These are phyloP conservation scores for Aspergillus bridgeri DNA, from an alignment of 495 filamentous ascomycete species.

Conservation along the genomic window DNA sequence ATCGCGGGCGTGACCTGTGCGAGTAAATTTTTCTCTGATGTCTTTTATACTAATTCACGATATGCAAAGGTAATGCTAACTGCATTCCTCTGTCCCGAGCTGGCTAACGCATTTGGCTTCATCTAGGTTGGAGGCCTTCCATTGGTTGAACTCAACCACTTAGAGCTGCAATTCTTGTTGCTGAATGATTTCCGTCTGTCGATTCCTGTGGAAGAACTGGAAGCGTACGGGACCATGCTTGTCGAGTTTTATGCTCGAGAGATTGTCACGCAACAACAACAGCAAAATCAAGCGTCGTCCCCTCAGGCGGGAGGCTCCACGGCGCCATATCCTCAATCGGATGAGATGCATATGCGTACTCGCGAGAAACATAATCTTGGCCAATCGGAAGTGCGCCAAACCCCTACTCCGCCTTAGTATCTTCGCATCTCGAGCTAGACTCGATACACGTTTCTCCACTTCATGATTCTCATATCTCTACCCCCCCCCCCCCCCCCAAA, in stretches of 20 bases:
- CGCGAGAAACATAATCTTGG: slow-evolving; percentile 30
- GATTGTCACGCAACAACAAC: slow-evolving; percentile 67
- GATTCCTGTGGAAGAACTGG: slow-evolving; percentile 90
- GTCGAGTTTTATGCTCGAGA: slow-evolving; percentile 97
- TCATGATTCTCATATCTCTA: not conserved
- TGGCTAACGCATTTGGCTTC: no score
- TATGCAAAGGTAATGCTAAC: slow-evolving; percentile 99
- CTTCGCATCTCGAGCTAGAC: not conserved
- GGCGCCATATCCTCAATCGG: slow-evolving; percentile 23
- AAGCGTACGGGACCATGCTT: slow-evolving; percentile 97
- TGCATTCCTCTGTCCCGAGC: no score
- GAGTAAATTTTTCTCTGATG: slow-evolving; percentile 99
- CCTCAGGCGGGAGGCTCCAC: slow-evolving; percentile 18
- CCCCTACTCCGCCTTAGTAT: slow-evolving; percentile 41
- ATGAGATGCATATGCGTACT: slow-evolving; percentile 41
- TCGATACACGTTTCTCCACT: slow-evolving; percentile 1
- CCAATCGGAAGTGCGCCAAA: slow-evolving; percentile 32
- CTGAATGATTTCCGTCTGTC: slow-evolving; percentile 96
- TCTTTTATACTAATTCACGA: slow-evolving; percentile 98
- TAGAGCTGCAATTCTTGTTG: slow-evolving; percentile 94
- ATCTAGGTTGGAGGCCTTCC: slow-evolving; percentile 89
- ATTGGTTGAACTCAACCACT: slow-evolving; percentile 93
- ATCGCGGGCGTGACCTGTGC: slow-evolving; percentile 98
- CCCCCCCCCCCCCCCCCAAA: not conserved
- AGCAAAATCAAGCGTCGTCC: slow-evolving; percentile 23